These are phyloP conservation scores for Taiwanofungus camphoratus DNA, from an alignment of 1,284 basidiomycete species.

Conservation along the genomic window DNA sequence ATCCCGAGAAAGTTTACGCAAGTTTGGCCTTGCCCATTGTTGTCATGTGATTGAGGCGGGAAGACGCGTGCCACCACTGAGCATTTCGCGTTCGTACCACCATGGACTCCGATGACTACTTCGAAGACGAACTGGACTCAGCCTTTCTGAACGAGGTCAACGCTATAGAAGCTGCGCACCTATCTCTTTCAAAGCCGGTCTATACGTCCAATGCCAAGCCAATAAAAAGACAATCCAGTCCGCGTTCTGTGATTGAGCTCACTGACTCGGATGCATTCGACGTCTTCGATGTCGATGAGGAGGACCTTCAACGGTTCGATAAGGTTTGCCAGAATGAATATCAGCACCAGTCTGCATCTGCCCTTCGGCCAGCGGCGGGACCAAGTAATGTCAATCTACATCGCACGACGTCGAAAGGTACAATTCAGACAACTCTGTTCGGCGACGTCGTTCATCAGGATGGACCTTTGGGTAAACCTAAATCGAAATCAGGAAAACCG, in stretches of 20 bases:
- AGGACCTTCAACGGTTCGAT: conserved; percentile 45
- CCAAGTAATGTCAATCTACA: conserved; percentile 29
- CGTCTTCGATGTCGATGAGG: conserved; percentile 50
- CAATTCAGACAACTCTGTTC: conserved; percentile 60
- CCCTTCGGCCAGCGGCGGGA: conserved; percentile 25
- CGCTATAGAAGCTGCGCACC: conserved; percentile 57
- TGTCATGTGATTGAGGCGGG: too few relatives aligned
- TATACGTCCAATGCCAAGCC: background rate
- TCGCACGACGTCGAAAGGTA: conserved; percentile 25
- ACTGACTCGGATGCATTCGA: conserved; percentile 50
- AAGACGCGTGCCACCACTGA: too few relatives aligned
- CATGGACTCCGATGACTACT: conserved; percentile 69
- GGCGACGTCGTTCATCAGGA: conserved; percentile 43
- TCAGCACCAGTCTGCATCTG: conserved; percentile 24
- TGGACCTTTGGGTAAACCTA: conserved; percentile 27
- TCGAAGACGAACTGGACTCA: conserved; percentile 54
- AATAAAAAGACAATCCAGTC: conserved; percentile 4
- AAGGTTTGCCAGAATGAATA: conserved; percentile 38
- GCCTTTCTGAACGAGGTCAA: conserved; percentile 50
- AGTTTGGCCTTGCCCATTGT: too few relatives aligned
- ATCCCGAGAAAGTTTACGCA: too few relatives aligned
- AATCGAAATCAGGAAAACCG: conserved; percentile 19
- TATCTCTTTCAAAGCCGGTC: conserved; percentile 4
- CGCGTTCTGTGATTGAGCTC: conserved; percentile 23
- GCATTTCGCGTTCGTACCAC: background rate